Conservation (phyloP, 352 stramenopile species). For the Nothophytophthora sp. region DNA sequence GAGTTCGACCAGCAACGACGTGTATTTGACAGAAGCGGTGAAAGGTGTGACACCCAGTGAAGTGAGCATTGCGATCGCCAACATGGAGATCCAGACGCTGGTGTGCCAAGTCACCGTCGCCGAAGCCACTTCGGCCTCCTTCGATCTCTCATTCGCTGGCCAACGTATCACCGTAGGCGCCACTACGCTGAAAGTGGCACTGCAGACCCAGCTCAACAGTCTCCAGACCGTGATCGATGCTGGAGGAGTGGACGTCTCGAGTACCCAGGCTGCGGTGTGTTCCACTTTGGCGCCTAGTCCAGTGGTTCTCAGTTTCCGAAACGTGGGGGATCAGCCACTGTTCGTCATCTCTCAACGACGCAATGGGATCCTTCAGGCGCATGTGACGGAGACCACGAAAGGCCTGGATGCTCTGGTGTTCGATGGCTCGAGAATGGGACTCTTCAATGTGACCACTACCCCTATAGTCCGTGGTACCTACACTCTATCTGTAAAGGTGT, state of each 20-base stretch:
- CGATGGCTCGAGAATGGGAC: conserved; percentile 47
- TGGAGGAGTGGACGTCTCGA: conserved; percentile 61
- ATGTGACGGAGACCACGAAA: conserved; percentile 58
- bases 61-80: conserved; percentile 46
- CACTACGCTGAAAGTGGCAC: conserved; percentile 27
- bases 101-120: conserved; percentile 46
- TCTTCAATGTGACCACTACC: conserved; percentile 85
- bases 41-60: conserved; percentile 42
- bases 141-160: conserved; percentile 54
- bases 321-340: conserved; percentile 44
- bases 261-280: conserved; percentile 31
- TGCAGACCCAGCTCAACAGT: conserved; percentile 55
- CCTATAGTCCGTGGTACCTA: conserved; percentile 83
- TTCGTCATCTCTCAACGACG: conserved; percentile 41
- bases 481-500: conserved; percentile 52
- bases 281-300: conserved; percentile 22
- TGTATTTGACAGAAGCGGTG: conserved; percentile 60
- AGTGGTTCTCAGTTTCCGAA: conserved; percentile 48
- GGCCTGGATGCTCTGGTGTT: conserved; percentile 78
- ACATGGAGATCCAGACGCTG: conserved; percentile 60
- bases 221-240: conserved; percentile 33
- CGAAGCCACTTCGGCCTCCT: conserved; percentile 27
- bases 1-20: conserved; percentile 54
- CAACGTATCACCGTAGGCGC: conserved; percentile 37
- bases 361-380: conserved; percentile 51